Conservation (phyloP, 75 land plant genomes). For the Picea sitchensis region DNA sequence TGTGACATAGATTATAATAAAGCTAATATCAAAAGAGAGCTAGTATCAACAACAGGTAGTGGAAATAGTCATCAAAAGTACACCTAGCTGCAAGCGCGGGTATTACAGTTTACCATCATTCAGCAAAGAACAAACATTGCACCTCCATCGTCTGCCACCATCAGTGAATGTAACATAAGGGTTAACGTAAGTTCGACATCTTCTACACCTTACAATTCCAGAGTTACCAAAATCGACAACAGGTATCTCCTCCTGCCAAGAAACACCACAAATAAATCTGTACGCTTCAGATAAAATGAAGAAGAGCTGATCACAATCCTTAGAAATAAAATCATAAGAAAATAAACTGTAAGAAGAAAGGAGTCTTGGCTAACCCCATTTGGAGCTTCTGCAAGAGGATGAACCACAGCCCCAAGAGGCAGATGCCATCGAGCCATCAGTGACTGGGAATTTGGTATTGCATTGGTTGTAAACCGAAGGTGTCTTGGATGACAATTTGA, state of each 20-base stretch:
- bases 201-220: constrained; percentile 82
- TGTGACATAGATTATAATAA: no score
- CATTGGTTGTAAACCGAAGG: constrained; percentile 75
- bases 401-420: constrained; percentile 92
- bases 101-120: constrained; percentile 69
- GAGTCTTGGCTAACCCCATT: constrained; percentile 53
- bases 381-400: constrained; percentile 94
- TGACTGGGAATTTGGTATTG: constrained; percentile 89
- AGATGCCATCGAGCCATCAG: constrained; percentile 91
- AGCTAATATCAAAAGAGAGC: no score
- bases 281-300: background rate
- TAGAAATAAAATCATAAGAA: background rate
- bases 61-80: no score
- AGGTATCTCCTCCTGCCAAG: constrained; percentile 85
- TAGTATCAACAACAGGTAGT: no score
- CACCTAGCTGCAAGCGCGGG: no score
- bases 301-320: background rate
- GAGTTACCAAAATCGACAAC: constrained; percentile 76
- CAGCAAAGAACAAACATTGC: constrained; percentile 83
- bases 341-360: background rate
- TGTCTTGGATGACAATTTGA: constrained; percentile 59
- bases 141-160: constrained; percentile 86
- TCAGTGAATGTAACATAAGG: constrained; percentile 91
- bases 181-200: constrained; percentile 94
- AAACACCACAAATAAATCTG: constrained; percentile 1